Evolutionary conservation across 139 green algal genomes (phyloP).

Genomic region (Choricystis sp.): DNA sequence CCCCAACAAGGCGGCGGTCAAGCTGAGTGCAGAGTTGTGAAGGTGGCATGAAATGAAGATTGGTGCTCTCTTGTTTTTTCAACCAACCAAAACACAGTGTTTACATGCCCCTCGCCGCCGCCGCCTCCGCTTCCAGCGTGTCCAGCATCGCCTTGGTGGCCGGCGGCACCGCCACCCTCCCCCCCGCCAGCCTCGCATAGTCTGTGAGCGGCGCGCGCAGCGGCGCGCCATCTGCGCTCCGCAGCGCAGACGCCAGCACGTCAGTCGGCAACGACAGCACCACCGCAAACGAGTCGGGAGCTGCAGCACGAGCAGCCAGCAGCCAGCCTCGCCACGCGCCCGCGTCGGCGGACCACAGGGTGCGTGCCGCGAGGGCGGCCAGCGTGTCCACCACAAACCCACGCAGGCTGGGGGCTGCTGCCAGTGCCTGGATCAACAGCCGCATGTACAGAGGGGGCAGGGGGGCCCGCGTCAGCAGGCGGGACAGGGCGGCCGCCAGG

Average conservation of each 20-base stretch:
- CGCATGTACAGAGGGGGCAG: background rate
- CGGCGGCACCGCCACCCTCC: background rate
- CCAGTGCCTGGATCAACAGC: background rate
- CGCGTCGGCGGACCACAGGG: background rate
- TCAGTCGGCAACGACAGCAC: background rate
- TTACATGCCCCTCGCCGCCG: background rate
- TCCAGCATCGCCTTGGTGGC: background rate
- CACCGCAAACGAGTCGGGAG: background rate
- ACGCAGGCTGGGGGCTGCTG: background rate
- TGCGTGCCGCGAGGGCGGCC: too few species aligned
- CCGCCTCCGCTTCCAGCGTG: background rate
- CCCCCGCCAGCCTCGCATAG: background rate
- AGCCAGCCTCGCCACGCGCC: background rate
- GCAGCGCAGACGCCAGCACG: background rate
- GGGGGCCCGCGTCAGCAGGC: background rate
- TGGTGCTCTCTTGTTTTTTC: background rate
- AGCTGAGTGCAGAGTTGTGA: too few species aligned
- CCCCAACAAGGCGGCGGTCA: too few species aligned
- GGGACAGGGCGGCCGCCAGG: background rate
- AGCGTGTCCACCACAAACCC: background rate
- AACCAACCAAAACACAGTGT: background rate
- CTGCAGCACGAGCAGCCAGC: background rate
- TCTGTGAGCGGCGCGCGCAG: background rate
- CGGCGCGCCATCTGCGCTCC: background rate
- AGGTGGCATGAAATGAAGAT: too few species aligned